phyloP scores from a whole-genome alignment of 176 grass and related monocot species.

The Zoysia pacifica region DNA sequence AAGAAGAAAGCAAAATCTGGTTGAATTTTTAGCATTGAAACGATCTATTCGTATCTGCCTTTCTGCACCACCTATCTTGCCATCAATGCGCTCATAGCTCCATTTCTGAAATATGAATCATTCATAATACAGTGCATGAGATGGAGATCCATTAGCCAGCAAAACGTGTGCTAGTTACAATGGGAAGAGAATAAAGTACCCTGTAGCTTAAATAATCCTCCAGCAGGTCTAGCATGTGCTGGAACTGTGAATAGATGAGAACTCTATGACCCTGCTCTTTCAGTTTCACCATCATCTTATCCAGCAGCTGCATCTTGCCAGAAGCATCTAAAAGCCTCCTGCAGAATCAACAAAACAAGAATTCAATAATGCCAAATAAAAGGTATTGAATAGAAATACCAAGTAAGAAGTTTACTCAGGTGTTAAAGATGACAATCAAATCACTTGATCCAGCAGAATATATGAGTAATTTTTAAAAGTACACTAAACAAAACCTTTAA shows the following conservation, averaged over 20 bases:
- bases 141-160: slow-evolving; percentile 13
- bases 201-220: slow-evolving; percentile 95
- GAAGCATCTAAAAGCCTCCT: slow-evolving; percentile 91
- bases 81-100: slow-evolving; percentile 99
- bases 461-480: slow-evolving; percentile 18
- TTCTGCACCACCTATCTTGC: slow-evolving; percentile 93
- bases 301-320: slow-evolving; percentile 94
- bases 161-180: slow-evolving; percentile 21
- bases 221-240: slow-evolving; percentile 95
- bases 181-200: slow-evolving; percentile 55
- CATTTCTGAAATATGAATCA: slow-evolving; percentile 73
- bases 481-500: not conserved
- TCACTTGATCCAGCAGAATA: not conserved
- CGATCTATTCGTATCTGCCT: slow-evolving; percentile 99
- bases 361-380: slow-evolving; percentile 23
- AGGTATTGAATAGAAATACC: slow-evolving; percentile 19
- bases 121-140: slow-evolving; percentile 41
- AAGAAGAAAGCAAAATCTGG: slow-evolving; percentile 98
- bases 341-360: slow-evolving; percentile 47
- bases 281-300: slow-evolving; percentile 99
- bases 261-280: slow-evolving; percentile 97
- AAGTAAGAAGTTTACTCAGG: slow-evolving; percentile 8
- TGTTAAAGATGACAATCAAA: slow-evolving; percentile 19
- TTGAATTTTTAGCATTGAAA: slow-evolving; percentile 86
- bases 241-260: slow-evolving; percentile 99